A percentile compares a stretch with the other conserved stretches of the same genome.
Conservation (phyloP, 2,329 filamentous ascomycete genomes). For the Penicillium paneum region DNA sequence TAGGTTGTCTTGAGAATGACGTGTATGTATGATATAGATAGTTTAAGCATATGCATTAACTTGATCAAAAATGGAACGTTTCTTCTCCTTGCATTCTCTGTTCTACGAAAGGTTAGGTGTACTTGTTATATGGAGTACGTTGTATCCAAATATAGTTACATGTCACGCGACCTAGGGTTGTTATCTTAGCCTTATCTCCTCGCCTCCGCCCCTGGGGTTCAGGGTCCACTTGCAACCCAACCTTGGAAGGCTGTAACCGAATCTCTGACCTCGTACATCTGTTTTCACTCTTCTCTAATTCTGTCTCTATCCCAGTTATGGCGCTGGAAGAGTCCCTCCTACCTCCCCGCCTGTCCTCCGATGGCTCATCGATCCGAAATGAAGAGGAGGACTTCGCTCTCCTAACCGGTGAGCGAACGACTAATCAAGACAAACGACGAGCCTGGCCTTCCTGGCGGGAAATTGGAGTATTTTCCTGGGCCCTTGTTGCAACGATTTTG, state of each 20-base stretch:
- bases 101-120: background rate
- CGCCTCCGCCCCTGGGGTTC: conserved; percentile 2
- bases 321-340: conserved; percentile 52
- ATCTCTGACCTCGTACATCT: background rate
- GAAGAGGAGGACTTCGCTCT: conserved; percentile 63
- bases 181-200: conserved; percentile 9
- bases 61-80: background rate
- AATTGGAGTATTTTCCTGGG: conserved; percentile 75
- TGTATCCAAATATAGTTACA: background rate
- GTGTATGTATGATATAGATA: conserved; percentile 3
- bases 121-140: background rate
- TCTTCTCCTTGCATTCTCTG: conserved; percentile 7
- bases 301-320: conserved; percentile 22
- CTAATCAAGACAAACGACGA: conserved; percentile 30
- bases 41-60: background rate
- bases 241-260: background rate
- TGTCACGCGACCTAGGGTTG: background rate
- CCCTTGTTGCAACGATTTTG: conserved; percentile 71
- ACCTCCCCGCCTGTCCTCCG: conserved; percentile 53
- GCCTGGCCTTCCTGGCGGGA: conserved; percentile 66
- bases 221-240: conserved; percentile 3
- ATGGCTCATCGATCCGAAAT: conserved; percentile 54
- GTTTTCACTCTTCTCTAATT: background rate
- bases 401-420: conserved; percentile 53
- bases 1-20: background rate